phyloP scores from a whole-genome alignment of 1,284 basidiomycete genomes.

The Golubevia pallescens region DNA sequence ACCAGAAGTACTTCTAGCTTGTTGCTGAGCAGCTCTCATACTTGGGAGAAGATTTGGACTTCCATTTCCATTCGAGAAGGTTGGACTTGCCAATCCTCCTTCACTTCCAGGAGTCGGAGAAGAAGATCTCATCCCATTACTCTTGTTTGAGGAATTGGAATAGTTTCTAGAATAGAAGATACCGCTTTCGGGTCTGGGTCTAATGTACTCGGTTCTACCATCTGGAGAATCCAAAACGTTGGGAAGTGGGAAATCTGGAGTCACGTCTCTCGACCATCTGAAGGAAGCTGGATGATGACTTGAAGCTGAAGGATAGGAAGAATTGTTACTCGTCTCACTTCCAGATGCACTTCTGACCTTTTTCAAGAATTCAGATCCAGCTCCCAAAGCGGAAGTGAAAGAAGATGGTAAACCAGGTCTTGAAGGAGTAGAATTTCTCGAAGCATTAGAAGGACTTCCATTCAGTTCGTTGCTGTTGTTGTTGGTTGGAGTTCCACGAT shows the following conservation, averaged over 20 bases:
- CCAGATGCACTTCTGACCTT: conserved; percentile 9
- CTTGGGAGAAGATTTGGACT: conserved; percentile 27
- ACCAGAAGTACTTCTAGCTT: conserved; percentile 25
- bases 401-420: conserved; percentile 14
- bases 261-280: conserved; percentile 37
- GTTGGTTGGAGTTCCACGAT: conserved; percentile 30
- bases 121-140: background rate
- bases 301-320: conserved; percentile 13
- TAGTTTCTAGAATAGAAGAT: conserved; percentile 7
- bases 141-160: conserved; percentile 6
- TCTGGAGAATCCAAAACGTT: conserved; percentile 40
- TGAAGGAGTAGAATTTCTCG: conserved; percentile 2
- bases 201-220: conserved; percentile 33
- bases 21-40: conserved; percentile 28
- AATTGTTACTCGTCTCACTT: conserved; percentile 15
- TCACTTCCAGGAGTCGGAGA: background rate
- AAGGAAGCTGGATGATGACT: conserved; percentile 28
- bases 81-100: conserved; percentile 14
- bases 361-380: conserved; percentile 28
- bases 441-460: background rate
- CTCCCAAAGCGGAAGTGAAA: conserved; percentile 12
- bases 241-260: conserved; percentile 49
- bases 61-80: conserved; percentile 25
- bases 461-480: conserved; percentile 9
- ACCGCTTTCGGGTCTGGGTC: conserved; percentile 23